Evolutionary conservation across 106 monocot genomes (phyloP).

Genomic region (Acorus calamus): DNA sequence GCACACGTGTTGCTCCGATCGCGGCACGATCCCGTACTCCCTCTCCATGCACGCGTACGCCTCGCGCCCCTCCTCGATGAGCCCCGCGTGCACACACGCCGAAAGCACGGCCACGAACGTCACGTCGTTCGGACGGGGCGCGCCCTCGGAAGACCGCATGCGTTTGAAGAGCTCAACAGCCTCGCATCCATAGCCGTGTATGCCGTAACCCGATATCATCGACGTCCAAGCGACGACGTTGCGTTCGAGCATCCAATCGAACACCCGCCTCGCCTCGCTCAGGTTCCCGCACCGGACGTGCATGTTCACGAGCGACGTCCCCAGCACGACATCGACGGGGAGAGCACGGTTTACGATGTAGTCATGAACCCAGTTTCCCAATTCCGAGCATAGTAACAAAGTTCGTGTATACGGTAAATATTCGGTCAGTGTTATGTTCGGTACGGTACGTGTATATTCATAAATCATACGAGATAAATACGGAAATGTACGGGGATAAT

Average conservation of each 20-base stretch:
- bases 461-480: no score
- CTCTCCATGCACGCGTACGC: slow-evolving; percentile 28
- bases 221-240: slow-evolving; percentile 53
- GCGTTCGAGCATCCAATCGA: slow-evolving; percentile 18
- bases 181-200: slow-evolving; percentile 36
- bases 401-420: slow-evolving; percentile 42
- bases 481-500: no score
- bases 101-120: slow-evolving; percentile 48
- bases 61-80: slow-evolving; percentile 26
- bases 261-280: slow-evolving; percentile 30
- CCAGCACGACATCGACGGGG: slow-evolving; percentile 22
- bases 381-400: slow-evolving; percentile 16
- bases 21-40: slow-evolving; percentile 30
- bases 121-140: slow-evolving; percentile 29
- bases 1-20: slow-evolving; percentile 45
- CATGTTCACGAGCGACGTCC: slow-evolving; percentile 46
- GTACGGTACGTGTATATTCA: no score
- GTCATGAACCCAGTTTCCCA: slow-evolving; percentile 30
- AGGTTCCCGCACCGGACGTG: slow-evolving; percentile 22
- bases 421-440: no score
- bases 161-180: slow-evolving; percentile 32
- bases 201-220: slow-evolving; percentile 48
- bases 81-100: slow-evolving; percentile 46
- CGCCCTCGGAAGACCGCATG: slow-evolving; percentile 24
- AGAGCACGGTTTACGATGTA: slow-evolving; percentile 18